Evolutionary conservation across 164 flowering plant species (phyloP).

Genomic region (Tetracentron sinense): DNA sequence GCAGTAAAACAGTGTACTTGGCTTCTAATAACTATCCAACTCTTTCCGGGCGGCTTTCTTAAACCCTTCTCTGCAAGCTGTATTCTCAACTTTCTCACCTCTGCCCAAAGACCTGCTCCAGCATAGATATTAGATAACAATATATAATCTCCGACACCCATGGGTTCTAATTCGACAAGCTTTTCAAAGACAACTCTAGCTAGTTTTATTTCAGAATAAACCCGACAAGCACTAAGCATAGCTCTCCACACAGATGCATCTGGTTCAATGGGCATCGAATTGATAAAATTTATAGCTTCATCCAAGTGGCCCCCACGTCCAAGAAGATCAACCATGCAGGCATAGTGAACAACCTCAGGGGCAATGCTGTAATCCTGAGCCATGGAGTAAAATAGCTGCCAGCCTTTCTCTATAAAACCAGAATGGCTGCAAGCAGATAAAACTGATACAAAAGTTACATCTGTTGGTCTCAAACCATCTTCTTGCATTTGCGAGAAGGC

Average conservation of each 20-base stretch:
- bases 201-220: constrained; percentile 28
- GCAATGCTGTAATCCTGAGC: constrained; percentile 28
- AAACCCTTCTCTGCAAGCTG: constrained; percentile 32
- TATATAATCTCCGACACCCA: constrained; percentile 43
- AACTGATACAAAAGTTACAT: constrained; percentile 44
- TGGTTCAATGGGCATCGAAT: constrained; percentile 55
- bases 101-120: constrained; percentile 46
- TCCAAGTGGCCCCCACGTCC: constrained; percentile 49
- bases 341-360: constrained; percentile 54
- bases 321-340: constrained; percentile 62
- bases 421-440: constrained; percentile 67
- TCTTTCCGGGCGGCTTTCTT: constrained; percentile 46
- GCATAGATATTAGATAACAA: constrained; percentile 58
- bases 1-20: constrained; percentile 36
- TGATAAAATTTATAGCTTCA: constrained; percentile 42
- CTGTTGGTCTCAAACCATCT: constrained; percentile 42
- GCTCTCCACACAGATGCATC: constrained; percentile 54
- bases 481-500: constrained; percentile 43
- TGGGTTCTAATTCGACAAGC: constrained; percentile 51
- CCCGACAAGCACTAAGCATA: constrained; percentile 48
- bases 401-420: constrained; percentile 44
- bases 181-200: constrained; percentile 32
- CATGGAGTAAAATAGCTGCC: constrained; percentile 44
- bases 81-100: constrained; percentile 38
- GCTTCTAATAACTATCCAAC: constrained; percentile 43